Base-by-base conservation (phyloP, 1,284 basidiomycete genomes). In the Malassezia arunalokei region DNA sequence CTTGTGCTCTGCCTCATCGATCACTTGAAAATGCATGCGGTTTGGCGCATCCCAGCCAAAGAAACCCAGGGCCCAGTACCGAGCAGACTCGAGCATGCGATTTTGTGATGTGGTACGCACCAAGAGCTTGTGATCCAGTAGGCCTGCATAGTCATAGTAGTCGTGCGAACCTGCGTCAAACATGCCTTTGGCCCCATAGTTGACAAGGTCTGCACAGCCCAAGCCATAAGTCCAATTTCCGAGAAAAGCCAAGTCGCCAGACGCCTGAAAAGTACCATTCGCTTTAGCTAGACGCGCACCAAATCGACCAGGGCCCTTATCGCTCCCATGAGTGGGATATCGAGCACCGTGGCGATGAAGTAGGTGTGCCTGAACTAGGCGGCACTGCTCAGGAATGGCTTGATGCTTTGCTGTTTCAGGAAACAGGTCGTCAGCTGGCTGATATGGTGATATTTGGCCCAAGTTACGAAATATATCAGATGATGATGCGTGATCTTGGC, bases 41-140 rank as follows among this genome's bases (percentile, higher is more conserved):
- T 46, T 37, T 3, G 68, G 52, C 3, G 64, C 66, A 43, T 63
- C 56, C 37, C 48, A 47, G 43, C 62, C 61, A 30, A 64, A 65
- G 60, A 66, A 65, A 15, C 66, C 71, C 6, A 60, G 43, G 27
- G 49, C 50, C 44, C 68, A 83, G 59, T 74, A 86, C 80, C 87
- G 84, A 3, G 85, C 86, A 0, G 87, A 89, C 42, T 89, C 81
- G 76, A 91, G 89, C 11, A 90, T 85, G 5, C 87, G 85, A 39
- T 87, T 75, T 6, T 79, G 71, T 40, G 58, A 76, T 59, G 57
- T 75, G 48, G 49, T 76, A 50, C 57, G 47, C 56, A 58, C 61
- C 43, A 58, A 59, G 7, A 60, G 65, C 49, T 68, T 66, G 40
- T 63, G 41, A 24, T 55, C 57, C 24, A 65, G 49, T 52, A 65